Evolutionary conservation across 495 filamentous ascomycete species (phyloP), one percentile per base, ranked within the genome.

Genomic region (Daldinia bambusicola): DNA sequence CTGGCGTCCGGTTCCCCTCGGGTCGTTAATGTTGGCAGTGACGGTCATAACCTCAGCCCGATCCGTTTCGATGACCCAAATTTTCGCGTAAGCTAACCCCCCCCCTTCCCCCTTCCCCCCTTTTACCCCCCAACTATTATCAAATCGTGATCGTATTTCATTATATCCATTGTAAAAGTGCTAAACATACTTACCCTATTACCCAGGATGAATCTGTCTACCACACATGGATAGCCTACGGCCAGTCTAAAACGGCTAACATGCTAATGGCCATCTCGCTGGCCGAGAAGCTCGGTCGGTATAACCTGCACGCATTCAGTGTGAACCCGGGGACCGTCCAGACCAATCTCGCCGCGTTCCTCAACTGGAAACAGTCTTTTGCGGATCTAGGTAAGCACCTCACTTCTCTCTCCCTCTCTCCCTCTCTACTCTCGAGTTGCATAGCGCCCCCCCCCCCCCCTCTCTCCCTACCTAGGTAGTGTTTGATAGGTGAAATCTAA

Each of bases 211-310:
- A 68, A 12, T 51, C 67, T 30, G 38, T 12, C 34, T 74, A 74
- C 31, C 58, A 74, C 55, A 74, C 59, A 12, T 74, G 71, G 71
- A 30, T 62, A 37, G 53, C 43, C 32, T 84, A 85, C 55, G 84
- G 77, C 7, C 79, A 84, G 43, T 83, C 84, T 14, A 87, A 86
- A 67, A 77, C 83, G 1, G 84, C 84, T 14, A 85, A 82, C 43
- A 77, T 84, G 30, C 75, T 86, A 38, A 84, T 84, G 55, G 77
- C 82, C 3, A 67, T 77, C 6, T 79, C 76, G 0, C 61, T 85
- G 4, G 76, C 80, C 0, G 50, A 67, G 14, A 83, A 78, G 56
- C 66, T 84, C 14, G 66, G 58, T 1, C 64, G 69, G 31, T 72
- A 74, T 36, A 55, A 55, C 5, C 40, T 80, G 0, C 55, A 66